Evolutionary conservation across 2,329 filamentous ascomycete species (phyloP).

Genomic region (Penicillium brevicompactum): DNA sequence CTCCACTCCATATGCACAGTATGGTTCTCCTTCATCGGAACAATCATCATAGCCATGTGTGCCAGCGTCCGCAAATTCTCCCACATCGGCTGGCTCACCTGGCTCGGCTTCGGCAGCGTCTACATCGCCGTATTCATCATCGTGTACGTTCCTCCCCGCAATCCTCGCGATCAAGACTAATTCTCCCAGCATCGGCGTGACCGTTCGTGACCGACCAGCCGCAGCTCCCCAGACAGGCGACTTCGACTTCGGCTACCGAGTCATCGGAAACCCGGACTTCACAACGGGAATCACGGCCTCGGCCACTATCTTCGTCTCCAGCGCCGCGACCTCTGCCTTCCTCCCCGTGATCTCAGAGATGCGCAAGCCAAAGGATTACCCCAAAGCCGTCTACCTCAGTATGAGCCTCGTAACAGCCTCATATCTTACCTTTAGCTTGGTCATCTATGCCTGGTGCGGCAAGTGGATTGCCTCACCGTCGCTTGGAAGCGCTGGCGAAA

Average conservation of each 20-base stretch:
- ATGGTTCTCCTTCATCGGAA: constrained; percentile 58
- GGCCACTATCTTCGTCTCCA: constrained; percentile 62
- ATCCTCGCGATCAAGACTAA: background rate
- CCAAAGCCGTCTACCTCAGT: constrained; percentile 61
- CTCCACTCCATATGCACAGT: constrained; percentile 62
- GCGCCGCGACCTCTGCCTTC: constrained; percentile 62
- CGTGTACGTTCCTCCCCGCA: constrained; percentile 35
- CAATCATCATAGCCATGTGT: constrained; percentile 49
- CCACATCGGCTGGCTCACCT: constrained; percentile 64
- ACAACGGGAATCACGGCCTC: constrained; percentile 60
- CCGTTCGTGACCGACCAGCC: constrained; percentile 59
- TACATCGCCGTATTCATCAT: constrained; percentile 61
- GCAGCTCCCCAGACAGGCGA: constrained; percentile 61
- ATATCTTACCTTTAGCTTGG: constrained; percentile 61
- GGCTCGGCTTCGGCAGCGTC: constrained; percentile 61
- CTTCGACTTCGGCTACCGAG: constrained; percentile 62
- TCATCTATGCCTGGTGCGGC: constrained; percentile 65
- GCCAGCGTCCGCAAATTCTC: constrained; percentile 61
- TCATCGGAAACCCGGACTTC: constrained; percentile 60
- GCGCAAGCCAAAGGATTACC: constrained; percentile 60
- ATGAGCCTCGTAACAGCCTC: constrained; percentile 60
- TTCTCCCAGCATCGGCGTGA: constrained; percentile 53
- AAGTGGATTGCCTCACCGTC: constrained; percentile 65
- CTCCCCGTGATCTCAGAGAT: constrained; percentile 68
- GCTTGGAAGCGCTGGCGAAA: constrained; percentile 61